phyloP scores from a whole-genome alignment of 2,329 filamentous ascomycete species.

The Nemania serpens region DNA sequence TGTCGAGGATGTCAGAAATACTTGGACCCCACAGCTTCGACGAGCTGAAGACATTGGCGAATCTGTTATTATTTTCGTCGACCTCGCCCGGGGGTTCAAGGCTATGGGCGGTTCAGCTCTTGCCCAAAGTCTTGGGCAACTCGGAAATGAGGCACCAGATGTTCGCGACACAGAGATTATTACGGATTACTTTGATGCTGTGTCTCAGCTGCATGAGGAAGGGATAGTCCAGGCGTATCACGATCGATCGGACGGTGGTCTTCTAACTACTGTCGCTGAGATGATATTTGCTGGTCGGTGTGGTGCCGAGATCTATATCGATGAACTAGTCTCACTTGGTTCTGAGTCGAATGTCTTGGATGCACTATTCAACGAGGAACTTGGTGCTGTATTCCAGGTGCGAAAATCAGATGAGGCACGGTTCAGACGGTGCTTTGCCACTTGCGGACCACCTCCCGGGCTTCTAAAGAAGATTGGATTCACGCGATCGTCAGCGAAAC shows the following conservation, averaged over 20 bases:
- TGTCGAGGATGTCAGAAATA: conserved; percentile 79
- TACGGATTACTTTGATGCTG: conserved; percentile 89
- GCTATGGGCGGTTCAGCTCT: conserved; percentile 89
- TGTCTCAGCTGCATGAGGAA: conserved; percentile 66
- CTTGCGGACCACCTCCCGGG: conserved; percentile 80
- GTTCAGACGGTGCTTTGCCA: conserved; percentile 90
- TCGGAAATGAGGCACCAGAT: conserved; percentile 85
- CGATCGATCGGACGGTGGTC: conserved; percentile 28
- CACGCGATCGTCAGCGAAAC: conserved; percentile 70
- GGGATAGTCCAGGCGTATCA: conserved; percentile 34
- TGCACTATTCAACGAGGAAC: conserved; percentile 91
- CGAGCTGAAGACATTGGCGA: conserved; percentile 87
- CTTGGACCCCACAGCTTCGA: conserved; percentile 90
- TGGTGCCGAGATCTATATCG: conserved; percentile 83
- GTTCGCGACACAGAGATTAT: conserved; percentile 80
- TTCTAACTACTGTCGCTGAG: conserved; percentile 74
- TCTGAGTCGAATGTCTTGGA: conserved; percentile 69
- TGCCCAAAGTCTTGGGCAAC: conserved; percentile 84
- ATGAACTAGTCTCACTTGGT: conserved; percentile 68
- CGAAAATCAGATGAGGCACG: conserved; percentile 80
- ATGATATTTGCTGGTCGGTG: conserved; percentile 98
- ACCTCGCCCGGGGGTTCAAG: conserved; percentile 80
- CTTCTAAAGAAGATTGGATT: conserved; percentile 84
- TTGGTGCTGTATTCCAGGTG: conserved; percentile 95
- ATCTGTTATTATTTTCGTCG: conserved; percentile 86